These are phyloP conservation scores for Phytopythium chamaehyphon DNA, from an alignment of 352 stramenopile species.

Conservation along the genomic window DNA sequence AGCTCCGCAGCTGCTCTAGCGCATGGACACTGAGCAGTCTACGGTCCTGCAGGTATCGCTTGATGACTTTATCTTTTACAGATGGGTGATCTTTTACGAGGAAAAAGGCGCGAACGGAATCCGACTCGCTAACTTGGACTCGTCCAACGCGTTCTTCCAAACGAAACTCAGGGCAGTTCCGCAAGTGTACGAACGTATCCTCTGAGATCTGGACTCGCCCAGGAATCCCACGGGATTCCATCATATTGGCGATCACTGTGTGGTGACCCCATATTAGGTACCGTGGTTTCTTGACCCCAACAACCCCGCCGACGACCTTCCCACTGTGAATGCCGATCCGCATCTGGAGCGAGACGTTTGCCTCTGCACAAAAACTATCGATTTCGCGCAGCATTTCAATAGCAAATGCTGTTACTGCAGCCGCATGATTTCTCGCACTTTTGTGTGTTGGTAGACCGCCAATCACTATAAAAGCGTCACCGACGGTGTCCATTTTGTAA, in stretches of 20 bases:
- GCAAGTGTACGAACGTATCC: constrained; percentile 52
- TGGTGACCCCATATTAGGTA: constrained; percentile 86
- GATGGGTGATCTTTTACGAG: constrained; percentile 35
- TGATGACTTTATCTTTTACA: constrained; percentile 47
- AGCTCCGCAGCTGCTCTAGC: constrained; percentile 48
- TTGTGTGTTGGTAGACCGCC: constrained; percentile 67
- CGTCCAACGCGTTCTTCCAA: constrained; percentile 38
- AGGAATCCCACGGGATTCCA: constrained; percentile 62
- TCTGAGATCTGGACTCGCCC: constrained; percentile 63
- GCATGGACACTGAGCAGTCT: constrained; percentile 33
- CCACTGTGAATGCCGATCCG: constrained; percentile 83
- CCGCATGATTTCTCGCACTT: constrained; percentile 64
- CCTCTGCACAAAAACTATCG: constrained; percentile 57
- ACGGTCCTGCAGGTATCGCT: constrained; percentile 37
- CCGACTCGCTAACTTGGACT: constrained; percentile 57
- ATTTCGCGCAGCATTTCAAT: constrained; percentile 87
- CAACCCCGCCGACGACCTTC: constrained; percentile 75
- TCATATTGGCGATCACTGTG: constrained; percentile 73
- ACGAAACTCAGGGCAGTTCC: constrained; percentile 41
- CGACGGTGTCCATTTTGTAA: constrained; percentile 88
- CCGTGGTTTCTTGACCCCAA: constrained; percentile 80
- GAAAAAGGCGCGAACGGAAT: constrained; percentile 48
- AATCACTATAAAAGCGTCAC: constrained; percentile 84
- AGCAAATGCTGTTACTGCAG: constrained; percentile 73
- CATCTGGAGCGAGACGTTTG: constrained; percentile 76